Evolutionary conservation across 2,329 filamentous ascomycete species (phyloP), one percentile per base, ranked within the genome.

Genomic region (Aspergillus sp.): DNA sequence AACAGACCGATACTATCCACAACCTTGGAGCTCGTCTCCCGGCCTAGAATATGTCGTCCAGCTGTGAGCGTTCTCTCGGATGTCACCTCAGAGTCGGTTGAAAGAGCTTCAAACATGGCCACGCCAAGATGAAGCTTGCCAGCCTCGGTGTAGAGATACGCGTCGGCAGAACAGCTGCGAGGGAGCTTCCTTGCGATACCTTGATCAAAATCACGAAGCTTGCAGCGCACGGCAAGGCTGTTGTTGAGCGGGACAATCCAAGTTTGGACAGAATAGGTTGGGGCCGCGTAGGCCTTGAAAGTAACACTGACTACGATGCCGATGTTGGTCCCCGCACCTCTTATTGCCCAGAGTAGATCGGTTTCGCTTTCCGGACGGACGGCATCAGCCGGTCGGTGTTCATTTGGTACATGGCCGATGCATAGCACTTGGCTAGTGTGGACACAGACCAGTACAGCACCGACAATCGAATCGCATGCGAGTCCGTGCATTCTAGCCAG

Each of bases 241-340:
- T 74, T 33, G 30, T 17, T 55, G 3, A 64, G 4, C 64, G 30
- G 68, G n/a, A 78, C 0, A 55, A 71, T 54, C 79, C 79, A 82
- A 48, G 77, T 75, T 46, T 72, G 71, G 59, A 73, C 62, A 15
- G 60, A 63, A 66, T 79, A 83, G 0, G 49, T 76, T 7, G 73
- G 74, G 59, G 79, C 79, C 9, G 66, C 7, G 55, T 68, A 80
- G 3, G 83, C 68, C 58, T 75, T 79, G 70, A 87, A 83, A 12
- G 70, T 75, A 6, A 86, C 77, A 62, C 78, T 83, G 63, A 83
- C 44, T 1, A 86, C 75, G 49, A 87, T 82, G 33, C 83, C 83
- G 66, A 86, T 80, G 64, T 86, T 86, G 2, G 80, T 84, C 0
- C 83, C 84, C 2, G 83, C 83, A 1, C 85, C 85, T 75, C 76